A percentile compares a stretch with the other conserved stretches of the same genome.
These are phyloP conservation scores for Nicotiana obtusifolia DNA, from an alignment of 257 asterid genomes.

Conservation along the genomic window DNA sequence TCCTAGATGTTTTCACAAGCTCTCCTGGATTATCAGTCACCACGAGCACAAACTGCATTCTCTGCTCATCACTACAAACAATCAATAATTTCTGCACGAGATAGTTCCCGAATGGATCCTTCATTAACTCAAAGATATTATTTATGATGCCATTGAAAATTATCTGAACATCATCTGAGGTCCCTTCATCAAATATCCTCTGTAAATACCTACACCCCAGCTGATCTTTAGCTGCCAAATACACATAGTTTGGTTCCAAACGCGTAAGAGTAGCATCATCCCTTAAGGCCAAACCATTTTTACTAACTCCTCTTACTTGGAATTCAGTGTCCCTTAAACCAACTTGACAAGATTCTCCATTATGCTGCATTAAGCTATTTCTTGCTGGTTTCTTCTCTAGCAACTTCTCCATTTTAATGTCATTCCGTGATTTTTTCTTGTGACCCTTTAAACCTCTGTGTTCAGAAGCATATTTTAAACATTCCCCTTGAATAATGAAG, in stretches of 20 bases:
- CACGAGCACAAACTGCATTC: slow-evolving; percentile 22
- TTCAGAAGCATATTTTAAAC: slow-evolving; percentile 15
- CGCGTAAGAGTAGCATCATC: too few relatives aligned
- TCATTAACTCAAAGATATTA: slow-evolving; percentile 28
- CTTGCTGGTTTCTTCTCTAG: slow-evolving; percentile 8
- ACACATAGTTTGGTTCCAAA: slow-evolving; percentile 3
- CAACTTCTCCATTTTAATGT: slow-evolving; percentile 6
- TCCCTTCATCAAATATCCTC: slow-evolving; percentile 31
- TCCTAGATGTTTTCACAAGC: slow-evolving; percentile 21
- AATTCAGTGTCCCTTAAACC: background rate
- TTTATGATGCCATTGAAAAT: slow-evolving; percentile 29
- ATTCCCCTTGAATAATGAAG: slow-evolving; percentile 16
- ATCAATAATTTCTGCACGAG: slow-evolving; percentile 41
- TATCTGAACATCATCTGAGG: slow-evolving; percentile 22
- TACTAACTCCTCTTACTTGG: background rate
- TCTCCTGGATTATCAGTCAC: slow-evolving; percentile 27
- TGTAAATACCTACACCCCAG: slow-evolving; percentile 39
- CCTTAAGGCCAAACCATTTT: slow-evolving; percentile 1
- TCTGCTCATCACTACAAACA: slow-evolving; percentile 39
- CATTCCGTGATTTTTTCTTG: slow-evolving; percentile 15
- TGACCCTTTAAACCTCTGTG: slow-evolving; percentile 15
- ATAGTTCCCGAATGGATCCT: slow-evolving; percentile 37
- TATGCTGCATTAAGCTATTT: background rate
- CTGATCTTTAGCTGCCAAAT: slow-evolving; percentile 31
- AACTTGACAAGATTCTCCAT: slow-evolving; percentile 10